Conservation (phyloP, 208 protist species). For the Naegleria gruberi region DNA sequence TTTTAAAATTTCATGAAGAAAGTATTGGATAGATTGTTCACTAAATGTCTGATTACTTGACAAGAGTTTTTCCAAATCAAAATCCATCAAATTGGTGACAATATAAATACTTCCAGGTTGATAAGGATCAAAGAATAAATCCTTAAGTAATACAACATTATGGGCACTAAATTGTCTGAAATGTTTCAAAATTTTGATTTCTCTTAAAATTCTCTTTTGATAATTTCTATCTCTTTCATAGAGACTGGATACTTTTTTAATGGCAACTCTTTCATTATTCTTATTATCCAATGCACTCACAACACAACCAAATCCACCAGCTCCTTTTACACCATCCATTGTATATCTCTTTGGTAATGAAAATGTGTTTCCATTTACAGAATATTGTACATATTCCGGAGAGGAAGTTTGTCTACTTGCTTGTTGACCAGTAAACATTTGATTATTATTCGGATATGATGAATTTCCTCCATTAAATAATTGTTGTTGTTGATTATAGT, state of each 20-base stretch:
- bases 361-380: neutral
- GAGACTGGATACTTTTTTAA: neutral
- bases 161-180: neutral
- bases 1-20: neutral
- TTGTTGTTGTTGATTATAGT: too few relatives aligned
- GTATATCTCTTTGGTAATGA: neutral
- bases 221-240: constrained; percentile 9
- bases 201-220: constrained; percentile 18
- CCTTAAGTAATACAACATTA: neutral
- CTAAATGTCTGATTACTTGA: neutral
- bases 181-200: constrained; percentile 18
- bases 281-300: neutral
- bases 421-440: too few relatives aligned
- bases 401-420: neutral
- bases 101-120: neutral
- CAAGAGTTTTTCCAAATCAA: neutral
- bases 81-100: constrained; percentile 16
- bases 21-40: constrained; percentile 9
- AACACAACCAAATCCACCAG: constrained; percentile 9
- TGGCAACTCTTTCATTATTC: neutral
- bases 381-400: neutral
- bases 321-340: neutral
- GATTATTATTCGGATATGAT: too few relatives aligned
- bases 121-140: neutral
- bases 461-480: too few relatives aligned